phyloP scores from a whole-genome alignment of 1,139 yeast species.

The Debaryomyces subglobosus region DNA sequence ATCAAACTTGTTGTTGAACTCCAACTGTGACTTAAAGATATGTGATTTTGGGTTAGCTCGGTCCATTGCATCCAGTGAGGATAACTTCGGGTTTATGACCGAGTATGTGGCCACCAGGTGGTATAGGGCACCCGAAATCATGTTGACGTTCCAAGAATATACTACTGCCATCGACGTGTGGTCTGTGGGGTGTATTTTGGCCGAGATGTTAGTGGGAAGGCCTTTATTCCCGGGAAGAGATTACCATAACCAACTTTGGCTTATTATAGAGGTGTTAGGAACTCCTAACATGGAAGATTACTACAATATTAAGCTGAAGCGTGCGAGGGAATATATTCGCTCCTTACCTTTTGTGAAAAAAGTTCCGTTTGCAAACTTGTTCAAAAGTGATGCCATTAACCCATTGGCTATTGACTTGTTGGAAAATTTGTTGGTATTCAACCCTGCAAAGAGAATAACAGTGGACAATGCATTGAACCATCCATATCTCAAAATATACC shows the following conservation, averaged over 20 bases:
- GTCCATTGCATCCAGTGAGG: conserved; percentile 32
- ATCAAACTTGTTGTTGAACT: conserved; percentile 79
- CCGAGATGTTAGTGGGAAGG: conserved; percentile 84
- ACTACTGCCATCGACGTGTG: conserved; percentile 95
- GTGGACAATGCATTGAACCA: conserved; percentile 68
- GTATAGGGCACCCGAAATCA: conserved; percentile 97
- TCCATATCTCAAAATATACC: conserved; percentile 66
- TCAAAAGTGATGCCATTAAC: conserved; percentile 34
- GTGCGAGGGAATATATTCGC: conserved; percentile 86
- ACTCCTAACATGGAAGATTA: conserved; percentile 86
- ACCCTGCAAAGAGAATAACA: conserved; percentile 64
- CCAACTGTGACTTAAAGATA: conserved; percentile 90
- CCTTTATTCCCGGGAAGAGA: conserved; percentile 96
- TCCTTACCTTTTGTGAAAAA: conserved; percentile 65
- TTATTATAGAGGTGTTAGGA: conserved; percentile 87
- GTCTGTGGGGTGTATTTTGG: conserved; percentile 95
- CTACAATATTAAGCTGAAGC: conserved; percentile 72
- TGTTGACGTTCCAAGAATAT: conserved; percentile 91
- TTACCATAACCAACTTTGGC: conserved; percentile 84
- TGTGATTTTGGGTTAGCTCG: conserved; percentile 96
- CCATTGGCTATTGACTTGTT: conserved; percentile 67
- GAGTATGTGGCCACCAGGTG: conserved; percentile 97
- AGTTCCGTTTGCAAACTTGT: conserved; percentile 44
- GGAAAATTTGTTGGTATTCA: conserved; percentile 60
- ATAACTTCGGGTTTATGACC: conserved; percentile 76